Evolutionary conservation across 805 yeast species (phyloP), one percentile per base, ranked within the genome.

Genomic region (Metschnikowia lochheadii): DNA sequence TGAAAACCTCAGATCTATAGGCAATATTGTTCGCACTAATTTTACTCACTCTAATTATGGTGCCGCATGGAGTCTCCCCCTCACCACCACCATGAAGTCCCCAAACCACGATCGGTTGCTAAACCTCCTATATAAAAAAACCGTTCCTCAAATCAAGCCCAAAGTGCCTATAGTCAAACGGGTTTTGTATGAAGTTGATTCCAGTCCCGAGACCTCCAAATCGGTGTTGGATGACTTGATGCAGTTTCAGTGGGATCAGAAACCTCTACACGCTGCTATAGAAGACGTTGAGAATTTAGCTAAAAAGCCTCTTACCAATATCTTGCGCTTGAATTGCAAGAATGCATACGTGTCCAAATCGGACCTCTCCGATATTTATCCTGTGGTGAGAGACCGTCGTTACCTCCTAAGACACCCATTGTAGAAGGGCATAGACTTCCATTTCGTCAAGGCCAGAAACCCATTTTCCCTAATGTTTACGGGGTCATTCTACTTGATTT

Each of bases 401-500:
- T 66, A 65, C 55, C 42, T 60, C 34, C 56, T 67, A 13, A 60
- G 65, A 5, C 51, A 56, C 31, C 53, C 48, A 11, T 54, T 61
- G 6, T 50, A 57, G 6, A 53, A 55, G 34, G 66, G 69, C n/a
- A 49, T 65, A n/a, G 42, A 62, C 29, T 70, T 78, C 46, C 63
- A 64, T n/a, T 72, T 77, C 2, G 67, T 80, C 14, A 75, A 81
- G 50, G 78, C 79, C 11, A 63, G 90, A 47, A 69, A 77, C 53
- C 78, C 81, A 0, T 45, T 61, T 2, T 74, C 68, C 15, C 60
- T 85, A 21, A 54, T 65, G 36, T 74, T 78, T 29, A 65, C 72
- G 51, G 77, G 79, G 39, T 72, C 76, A 4, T 82, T 81, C 61
- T 84, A 77, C 60, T 63, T 85, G 34, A 61, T 80, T 6, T 85